These are phyloP conservation scores for Pulveroboletus sp. DNA, from an alignment of 768 basidiomycete species.

Conservation along the genomic window DNA sequence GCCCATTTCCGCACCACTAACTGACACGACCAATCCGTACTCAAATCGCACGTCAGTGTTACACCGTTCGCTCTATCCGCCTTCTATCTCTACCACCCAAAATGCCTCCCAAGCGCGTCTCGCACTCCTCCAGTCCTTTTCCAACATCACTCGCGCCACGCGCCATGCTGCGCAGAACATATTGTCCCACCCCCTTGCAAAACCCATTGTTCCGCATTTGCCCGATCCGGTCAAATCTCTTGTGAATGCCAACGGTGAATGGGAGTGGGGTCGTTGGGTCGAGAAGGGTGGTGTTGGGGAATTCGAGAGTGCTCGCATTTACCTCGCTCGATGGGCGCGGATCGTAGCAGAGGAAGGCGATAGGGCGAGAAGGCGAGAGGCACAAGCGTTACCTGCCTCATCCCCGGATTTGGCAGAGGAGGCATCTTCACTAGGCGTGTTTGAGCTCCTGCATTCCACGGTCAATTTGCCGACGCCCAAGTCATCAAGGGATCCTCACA, in stretches of 20 bases:
- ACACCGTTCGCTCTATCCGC: constrained; percentile 65
- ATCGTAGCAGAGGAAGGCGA: constrained; percentile 99
- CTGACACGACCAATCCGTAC: constrained; percentile 46
- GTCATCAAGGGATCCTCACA: constrained; percentile 72
- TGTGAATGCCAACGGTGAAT: constrained; percentile 85
- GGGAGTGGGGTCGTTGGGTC: constrained; percentile 92
- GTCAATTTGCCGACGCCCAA: constrained; percentile 79
- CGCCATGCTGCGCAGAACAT: constrained; percentile 93
- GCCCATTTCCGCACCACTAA: constrained; percentile 47
- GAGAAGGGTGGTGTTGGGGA: constrained; percentile 92
- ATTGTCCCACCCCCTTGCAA: constrained; percentile 90
- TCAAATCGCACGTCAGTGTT: constrained; percentile 70
- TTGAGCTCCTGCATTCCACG: constrained; percentile 78
- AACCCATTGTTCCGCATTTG: constrained; percentile 92
- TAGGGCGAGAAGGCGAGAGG: constrained; percentile 76
- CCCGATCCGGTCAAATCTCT: constrained; percentile 91
- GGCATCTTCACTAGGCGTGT: constrained; percentile 75
- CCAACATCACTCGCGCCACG: constrained; percentile 89
- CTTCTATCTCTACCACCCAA: constrained; percentile 48
- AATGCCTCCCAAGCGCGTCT: constrained; percentile 67
- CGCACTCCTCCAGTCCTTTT: constrained; percentile 89
- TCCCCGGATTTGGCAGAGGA: constrained; percentile 52
- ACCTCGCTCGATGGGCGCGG: constrained; percentile 94
- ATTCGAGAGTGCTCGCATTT: constrained; percentile 94
- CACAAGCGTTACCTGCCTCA: constrained; percentile 58